Base-by-base conservation (phyloP, 306 rosid genomes). In the Rosa chinensis region DNA sequence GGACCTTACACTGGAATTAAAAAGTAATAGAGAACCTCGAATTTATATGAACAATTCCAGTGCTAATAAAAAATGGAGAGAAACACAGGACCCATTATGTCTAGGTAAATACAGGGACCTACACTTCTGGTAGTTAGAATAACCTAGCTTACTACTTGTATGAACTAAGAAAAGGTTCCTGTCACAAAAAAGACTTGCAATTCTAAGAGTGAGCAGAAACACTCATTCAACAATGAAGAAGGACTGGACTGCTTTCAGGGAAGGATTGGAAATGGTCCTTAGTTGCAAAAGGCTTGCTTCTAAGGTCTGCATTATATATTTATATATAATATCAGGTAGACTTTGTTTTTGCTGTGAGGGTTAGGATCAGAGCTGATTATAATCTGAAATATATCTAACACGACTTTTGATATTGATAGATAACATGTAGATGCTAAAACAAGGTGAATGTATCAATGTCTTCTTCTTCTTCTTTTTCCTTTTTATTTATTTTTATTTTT, bases 1-100 rank as follows among this genome's bases (percentile, higher is more conserved):
- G 47, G 61, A 62, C 77, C 39, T 80, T 43, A 20, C 3, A 76
- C 77, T 86, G 35, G 58, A 77, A 77, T 32, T 77, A 66, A 47
- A 50, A 73, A 5, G 63, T 6, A 71, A 72, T 8, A 72, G 76
- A 70, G 52, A 72, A 59, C 68, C 61, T 62, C 73, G 39, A 44
- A 79, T 76, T 66, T 11, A 47, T 75, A 73, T 37, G 43, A 23
- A 8, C 25, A n/a, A 10, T 10, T 20, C 20, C 13, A 59, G 64
- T 4, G 32, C 2, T 68, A 32, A 32, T 53, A 58, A 66, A 80
- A 35, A 40, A 32, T 32, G 5, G 23, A 77, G 40, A 58, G 53
- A 11, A 21, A 58, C 42, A 53, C 12, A 39, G 40, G 37, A 74
- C 23, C 53, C 32, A 18, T 72, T 28, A n/a, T 53, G 25, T 71